A percentile compares a stretch with the other conserved stretches of the same genome.
Evolutionary conservation across 306 rosid genomes (phyloP).

Genomic region (Cajanus cajan): DNA sequence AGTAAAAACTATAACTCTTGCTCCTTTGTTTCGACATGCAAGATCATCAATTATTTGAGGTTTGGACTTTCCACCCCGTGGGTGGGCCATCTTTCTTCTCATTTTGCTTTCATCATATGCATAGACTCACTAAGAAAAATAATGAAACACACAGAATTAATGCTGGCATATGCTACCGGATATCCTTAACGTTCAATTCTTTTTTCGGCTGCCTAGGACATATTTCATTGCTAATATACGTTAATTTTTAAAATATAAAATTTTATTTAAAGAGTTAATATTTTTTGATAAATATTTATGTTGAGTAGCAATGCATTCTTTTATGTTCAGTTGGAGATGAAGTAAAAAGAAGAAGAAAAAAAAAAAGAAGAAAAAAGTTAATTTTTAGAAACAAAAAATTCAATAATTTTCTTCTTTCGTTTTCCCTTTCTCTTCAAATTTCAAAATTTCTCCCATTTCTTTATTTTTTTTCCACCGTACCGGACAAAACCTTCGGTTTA

Average conservation of each 20-base stretch:
- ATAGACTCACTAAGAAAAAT: not conserved
- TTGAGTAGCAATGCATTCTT: too few relatives aligned
- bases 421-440: not conserved
- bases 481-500: not conserved
- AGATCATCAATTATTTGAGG: not conserved
- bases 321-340: not conserved
- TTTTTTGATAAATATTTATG: too few relatives aligned
- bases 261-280: too few relatives aligned
- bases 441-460: not conserved
- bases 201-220: too few relatives aligned
- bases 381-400: not conserved
- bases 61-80: slow-evolving; percentile 4
- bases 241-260: too few relatives aligned
- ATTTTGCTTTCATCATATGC: not conserved
- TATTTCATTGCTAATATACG: too few relatives aligned
- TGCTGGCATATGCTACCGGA: slow-evolving; percentile 23
- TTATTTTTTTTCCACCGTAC: not conserved
- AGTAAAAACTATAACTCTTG: not conserved
- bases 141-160: not conserved
- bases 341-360: not conserved
- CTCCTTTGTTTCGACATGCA: slow-evolving; percentile 6
- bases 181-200: not conserved
- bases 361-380: too few relatives aligned
- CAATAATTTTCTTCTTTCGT: not conserved
- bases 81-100: slow-evolving; percentile 20